These are phyloP conservation scores for Paecilomyces dactylethromorphus DNA, from an alignment of 2,329 filamentous ascomycete genomes.

Conservation along the genomic window DNA sequence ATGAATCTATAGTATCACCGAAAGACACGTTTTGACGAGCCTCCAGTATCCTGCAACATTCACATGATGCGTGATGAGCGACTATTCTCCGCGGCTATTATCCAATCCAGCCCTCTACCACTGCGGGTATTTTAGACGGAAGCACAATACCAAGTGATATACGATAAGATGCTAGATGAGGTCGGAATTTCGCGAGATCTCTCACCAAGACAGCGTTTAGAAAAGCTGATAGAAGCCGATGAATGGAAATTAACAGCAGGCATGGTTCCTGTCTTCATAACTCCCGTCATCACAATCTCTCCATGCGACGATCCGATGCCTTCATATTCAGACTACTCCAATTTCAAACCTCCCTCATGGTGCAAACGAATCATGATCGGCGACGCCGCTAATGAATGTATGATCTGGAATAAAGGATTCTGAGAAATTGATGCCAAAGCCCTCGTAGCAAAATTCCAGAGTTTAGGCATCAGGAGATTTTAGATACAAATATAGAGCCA, in stretches of 20 bases:
- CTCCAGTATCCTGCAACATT: not conserved
- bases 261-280: not conserved
- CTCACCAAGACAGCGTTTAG: not conserved
- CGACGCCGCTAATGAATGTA: not conserved
- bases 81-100: not conserved
- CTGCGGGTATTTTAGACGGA: not conserved
- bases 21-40: not conserved
- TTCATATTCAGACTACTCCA: not conserved
- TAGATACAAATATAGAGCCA: not conserved
- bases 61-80: not conserved
- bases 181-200: not conserved
- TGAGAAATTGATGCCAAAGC: not conserved
- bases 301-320: not conserved
- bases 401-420: not conserved
- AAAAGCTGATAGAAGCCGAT: not conserved
- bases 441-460: not conserved
- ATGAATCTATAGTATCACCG: not conserved
- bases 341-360: not conserved
- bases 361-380: not conserved
- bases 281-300: not conserved
- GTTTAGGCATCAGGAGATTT: not conserved
- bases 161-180: not conserved
- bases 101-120: not conserved
- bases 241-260: not conserved
- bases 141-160: not conserved